A percentile compares a stretch with the other conserved stretches of the same genome.
Conservation (phyloP, 169 alveolate species). For the Plasmodium sp. region DNA sequence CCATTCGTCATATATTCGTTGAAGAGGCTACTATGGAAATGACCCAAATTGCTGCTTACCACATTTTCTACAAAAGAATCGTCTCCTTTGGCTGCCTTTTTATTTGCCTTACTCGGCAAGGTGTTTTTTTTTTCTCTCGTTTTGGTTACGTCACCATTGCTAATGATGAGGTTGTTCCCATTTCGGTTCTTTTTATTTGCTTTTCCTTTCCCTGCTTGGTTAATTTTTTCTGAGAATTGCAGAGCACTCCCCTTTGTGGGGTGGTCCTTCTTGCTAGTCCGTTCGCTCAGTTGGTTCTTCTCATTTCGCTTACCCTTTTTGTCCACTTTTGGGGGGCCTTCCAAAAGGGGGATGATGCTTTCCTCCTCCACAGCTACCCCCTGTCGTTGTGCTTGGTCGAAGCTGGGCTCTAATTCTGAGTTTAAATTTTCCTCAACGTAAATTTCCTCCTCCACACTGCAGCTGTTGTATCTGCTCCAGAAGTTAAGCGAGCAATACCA, state of each 20-base stretch:
- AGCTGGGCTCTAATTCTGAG: not conserved
- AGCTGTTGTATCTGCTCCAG: slow-evolving; percentile 73
- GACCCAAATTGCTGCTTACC: not conserved
- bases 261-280: not conserved
- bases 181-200: not conserved
- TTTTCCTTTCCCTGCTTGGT: not conserved
- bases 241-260: not conserved
- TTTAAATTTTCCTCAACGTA: slow-evolving; percentile 19
- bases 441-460: slow-evolving; percentile 64
- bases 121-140: not conserved
- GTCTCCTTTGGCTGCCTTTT: not conserved
- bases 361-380: not conserved
- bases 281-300: not conserved
- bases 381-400: not conserved
- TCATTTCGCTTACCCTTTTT: not conserved
- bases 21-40: not conserved
- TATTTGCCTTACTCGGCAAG: not conserved
- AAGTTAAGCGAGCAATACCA: slow-evolving; percentile 84
- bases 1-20: not conserved
- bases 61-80: not conserved
- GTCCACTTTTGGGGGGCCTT: not conserved
- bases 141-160: not conserved
- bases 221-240: not conserved
- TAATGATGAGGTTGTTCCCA: not conserved
- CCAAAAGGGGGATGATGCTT: not conserved